phyloP scores from a whole-genome alignment of 306 rosid species.

The Abrus precatorius region DNA sequence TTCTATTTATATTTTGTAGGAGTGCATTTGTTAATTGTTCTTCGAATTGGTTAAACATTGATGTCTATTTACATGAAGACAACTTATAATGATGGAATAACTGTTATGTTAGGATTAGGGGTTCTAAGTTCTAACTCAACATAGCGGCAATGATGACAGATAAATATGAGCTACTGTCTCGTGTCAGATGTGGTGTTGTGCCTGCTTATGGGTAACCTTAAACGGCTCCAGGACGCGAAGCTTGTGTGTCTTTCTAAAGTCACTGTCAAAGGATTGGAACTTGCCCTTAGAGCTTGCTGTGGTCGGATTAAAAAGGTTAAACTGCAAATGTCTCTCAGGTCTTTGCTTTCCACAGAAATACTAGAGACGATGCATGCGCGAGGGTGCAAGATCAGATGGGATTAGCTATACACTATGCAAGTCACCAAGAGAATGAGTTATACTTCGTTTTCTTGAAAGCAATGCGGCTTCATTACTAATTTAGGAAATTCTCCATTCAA shows the following conservation, averaged over 20 bases:
- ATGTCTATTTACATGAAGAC: not conserved
- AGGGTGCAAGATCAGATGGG: conserved; percentile 79
- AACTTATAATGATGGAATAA: not conserved
- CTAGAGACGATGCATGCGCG: conserved; percentile 57
- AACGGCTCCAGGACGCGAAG: conserved; percentile 76
- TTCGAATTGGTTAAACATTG: not conserved
- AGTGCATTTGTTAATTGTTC: not conserved
- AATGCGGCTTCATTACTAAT: conserved; percentile 3
- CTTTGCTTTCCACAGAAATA: conserved; percentile 57
- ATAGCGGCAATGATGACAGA: conserved; percentile 55
- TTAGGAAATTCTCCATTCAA: conserved; percentile 2
- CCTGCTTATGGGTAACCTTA: conserved; percentile 66
- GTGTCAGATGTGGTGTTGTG: conserved; percentile 69
- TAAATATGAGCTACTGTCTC: conserved; percentile 67
- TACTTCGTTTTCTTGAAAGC: conserved; percentile 41
- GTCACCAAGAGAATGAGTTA: conserved; percentile 7
- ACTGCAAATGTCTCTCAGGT: conserved; percentile 59
- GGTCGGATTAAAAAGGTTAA: conserved; percentile 70
- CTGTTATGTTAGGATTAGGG: conserved; percentile 19
- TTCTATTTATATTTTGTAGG: not conserved
- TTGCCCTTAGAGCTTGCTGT: conserved; percentile 64
- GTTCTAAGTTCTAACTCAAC: conserved; percentile 46
- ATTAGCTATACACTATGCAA: conserved; percentile 44
- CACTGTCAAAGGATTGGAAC: conserved; percentile 65
- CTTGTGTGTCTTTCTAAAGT: conserved; percentile 62